Base-by-base conservation (phyloP, 1,284 basidiomycete genomes). In the Ceratobasidium theobromae region DNA sequence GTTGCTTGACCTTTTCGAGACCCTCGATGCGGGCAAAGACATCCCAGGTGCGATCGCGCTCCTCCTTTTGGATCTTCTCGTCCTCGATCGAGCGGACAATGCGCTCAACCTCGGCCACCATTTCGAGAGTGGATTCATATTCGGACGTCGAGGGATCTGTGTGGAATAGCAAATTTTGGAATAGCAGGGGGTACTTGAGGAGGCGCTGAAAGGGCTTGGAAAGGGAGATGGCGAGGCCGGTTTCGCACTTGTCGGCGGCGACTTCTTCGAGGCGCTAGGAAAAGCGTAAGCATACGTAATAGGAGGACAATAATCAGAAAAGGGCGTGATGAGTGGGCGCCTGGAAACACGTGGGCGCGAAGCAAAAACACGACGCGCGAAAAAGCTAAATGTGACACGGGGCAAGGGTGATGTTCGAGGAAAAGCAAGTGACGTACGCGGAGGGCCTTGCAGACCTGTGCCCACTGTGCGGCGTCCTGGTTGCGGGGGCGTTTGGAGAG, bases 191-290 rank as follows among this genome's bases (percentile, higher is more conserved):
- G 75, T 98, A 97, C 77, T 99, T 98, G 75, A 98, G 86, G 45
- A 99, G 81, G 32, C 96, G 86, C 74, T 98, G 96, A 79, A 99
- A 97, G 0, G 96, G 96, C 77, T 98, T 98, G 25, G 93, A 95
- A 8, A 98, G 80, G 1, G 93, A 93, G 73, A 99, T 98, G 33
- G 92, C 88, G 45, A 99, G 81, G 0, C 94, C 93, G 1, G 92
- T 93, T 78, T 98, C 95, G 70, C 93, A 95, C 74, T 90, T 89
- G 69, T 92, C 89, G 21, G 82, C 81, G 0, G 96, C 91, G 28
- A 80, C 78, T 69, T 88, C 84, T 76, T 98, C 96, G 14, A 97
- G 82, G 45, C 82, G 83, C 71, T 76, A 55, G 16, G 35, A 8
- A 38, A 38, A 38, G 35, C 8, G 35, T 38, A 8, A 38, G 35